Evolutionary conservation across 306 rosid genomes (phyloP), one percentile per base, ranked within the genome.

Genomic region (Heteromeles arbutifolia): DNA sequence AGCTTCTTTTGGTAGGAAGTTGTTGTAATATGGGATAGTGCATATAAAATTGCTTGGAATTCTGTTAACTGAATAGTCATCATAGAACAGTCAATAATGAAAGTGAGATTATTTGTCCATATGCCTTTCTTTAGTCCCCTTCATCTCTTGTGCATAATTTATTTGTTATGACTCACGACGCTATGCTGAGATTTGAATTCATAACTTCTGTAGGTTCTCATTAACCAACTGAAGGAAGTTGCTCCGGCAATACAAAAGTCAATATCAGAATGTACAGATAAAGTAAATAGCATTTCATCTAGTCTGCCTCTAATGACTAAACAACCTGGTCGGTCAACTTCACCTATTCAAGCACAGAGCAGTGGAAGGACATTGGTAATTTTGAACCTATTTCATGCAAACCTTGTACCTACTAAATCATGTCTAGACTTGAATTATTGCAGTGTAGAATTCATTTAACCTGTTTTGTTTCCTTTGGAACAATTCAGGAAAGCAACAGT

Each of bases 161-260:
- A 76, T 74, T 44, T 31, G 19, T 63, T 21, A 75, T 76, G 76
- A 10, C 19, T 63, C 24, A 73, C 70, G 74, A 10, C 17, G 44
- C 26, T 14, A 21, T 66, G 74, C 65, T 65, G 62, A 75, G 72
- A 67, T 80, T 63, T 67, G 61, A 43, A 71, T 70, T 73, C 39
- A 41, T 80, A 75, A 72, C 68, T 56, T 79, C 64, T 76, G 80
- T 81, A 96, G 99, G 99, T 90, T 56, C 97, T 96, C 77, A 88
- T 92, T 78, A 96, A 96, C 80, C 99, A 96, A 89, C 90, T 96
- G 79, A 96, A 92, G 86, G 98, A 96, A 28, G 99, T 96, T 83
- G 96, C 99, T 85, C 99, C 99, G 4, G 78, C 93, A 71, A 90
- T 96, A 78, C 97, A 92, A 80, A 89, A 85, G 79, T 92, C 99